Evolutionary conservation across 768 basidiomycete species (phyloP).

Genomic region (Sporobolomyces phaffii): DNA sequence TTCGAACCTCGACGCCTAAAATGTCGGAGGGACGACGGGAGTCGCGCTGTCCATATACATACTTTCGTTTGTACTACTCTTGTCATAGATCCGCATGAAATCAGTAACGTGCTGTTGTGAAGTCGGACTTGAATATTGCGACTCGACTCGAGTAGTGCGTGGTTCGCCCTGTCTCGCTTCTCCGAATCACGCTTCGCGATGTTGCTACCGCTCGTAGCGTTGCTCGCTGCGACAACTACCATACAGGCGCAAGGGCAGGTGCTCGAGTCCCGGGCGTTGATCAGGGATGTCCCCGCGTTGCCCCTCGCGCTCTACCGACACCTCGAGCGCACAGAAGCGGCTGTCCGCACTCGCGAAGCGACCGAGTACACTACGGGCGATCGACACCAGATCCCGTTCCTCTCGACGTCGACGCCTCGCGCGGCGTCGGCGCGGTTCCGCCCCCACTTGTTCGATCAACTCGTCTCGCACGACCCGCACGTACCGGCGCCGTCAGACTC

Average conservation of each 20-base stretch:
- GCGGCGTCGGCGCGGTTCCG: background rate
- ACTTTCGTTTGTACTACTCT: background rate
- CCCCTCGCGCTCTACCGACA: constrained; percentile 2
- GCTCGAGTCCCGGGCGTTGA: background rate
- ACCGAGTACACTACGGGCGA: background rate
- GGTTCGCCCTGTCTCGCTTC: no score
- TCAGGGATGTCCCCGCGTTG: background rate
- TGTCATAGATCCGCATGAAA: background rate
- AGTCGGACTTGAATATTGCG: no score
- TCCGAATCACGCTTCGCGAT: background rate
- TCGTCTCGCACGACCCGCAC: constrained; percentile 62
- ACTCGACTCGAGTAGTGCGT: no score
- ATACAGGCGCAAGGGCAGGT: background rate
- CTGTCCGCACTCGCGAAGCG: background rate
- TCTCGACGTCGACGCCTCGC: background rate
- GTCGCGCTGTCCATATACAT: background rate
- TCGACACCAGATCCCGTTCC: background rate
- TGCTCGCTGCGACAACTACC: background rate
- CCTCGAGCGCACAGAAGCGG: background rate
- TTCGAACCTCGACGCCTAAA: background rate
- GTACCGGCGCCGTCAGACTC: background rate
- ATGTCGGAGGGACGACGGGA: background rate
- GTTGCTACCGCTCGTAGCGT: background rate
- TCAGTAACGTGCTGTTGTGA: background rate
- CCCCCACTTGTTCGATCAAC: constrained; percentile 60